Evolutionary conservation across 148 eudicot species (phyloP).

Genomic region (Talinum fruticosum): DNA sequence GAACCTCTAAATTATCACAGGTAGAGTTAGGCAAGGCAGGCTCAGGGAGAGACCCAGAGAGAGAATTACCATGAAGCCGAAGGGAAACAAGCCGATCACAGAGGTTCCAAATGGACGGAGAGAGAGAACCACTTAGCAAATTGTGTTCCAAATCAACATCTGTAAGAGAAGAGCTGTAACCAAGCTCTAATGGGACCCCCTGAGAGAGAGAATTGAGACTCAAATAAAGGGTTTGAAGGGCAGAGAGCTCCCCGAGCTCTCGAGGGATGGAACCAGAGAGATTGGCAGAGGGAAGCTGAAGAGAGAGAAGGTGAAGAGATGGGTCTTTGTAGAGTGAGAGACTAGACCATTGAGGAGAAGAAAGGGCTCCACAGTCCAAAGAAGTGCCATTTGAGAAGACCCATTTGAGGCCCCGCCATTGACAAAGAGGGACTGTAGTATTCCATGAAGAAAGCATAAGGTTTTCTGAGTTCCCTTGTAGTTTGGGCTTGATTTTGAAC

Average conservation of each 20-base stretch:
- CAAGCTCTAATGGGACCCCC: slow-evolving; percentile 74
- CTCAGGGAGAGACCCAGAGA: slow-evolving; percentile 65
- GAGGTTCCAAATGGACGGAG: slow-evolving; percentile 85
- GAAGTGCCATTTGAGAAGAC: slow-evolving; percentile 40
- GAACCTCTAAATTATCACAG: slow-evolving; percentile 51
- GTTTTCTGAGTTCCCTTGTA: slow-evolving; percentile 60
- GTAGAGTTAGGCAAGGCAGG: slow-evolving; percentile 80
- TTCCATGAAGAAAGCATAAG: slow-evolving; percentile 63
- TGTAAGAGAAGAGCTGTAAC: slow-evolving; percentile 62
- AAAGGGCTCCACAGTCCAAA: slow-evolving; percentile 43
- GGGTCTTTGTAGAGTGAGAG: slow-evolving; percentile 49
- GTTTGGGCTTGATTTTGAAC: slow-evolving; percentile 58
- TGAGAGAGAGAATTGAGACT: slow-evolving; percentile 60
- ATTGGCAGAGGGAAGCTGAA: slow-evolving; percentile 78
- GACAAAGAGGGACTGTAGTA: slow-evolving; percentile 60
- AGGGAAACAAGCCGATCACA: slow-evolving; percentile 66
- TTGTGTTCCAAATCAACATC: slow-evolving; percentile 72
- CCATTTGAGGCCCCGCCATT: slow-evolving; percentile 91
- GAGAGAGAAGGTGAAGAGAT: slow-evolving; percentile 54
- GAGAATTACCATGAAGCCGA: slow-evolving; percentile 58
- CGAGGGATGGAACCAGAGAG: slow-evolving; percentile 74
- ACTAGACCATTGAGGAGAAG: slow-evolving; percentile 66
- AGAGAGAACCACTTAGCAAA: slow-evolving; percentile 56
- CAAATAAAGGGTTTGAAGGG: slow-evolving; percentile 54
- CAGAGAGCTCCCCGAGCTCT: slow-evolving; percentile 59